Evolutionary conservation across 345 rosid genomes (phyloP), one percentile per base, ranked within the genome.

Genomic region (Murraya paniculata): DNA sequence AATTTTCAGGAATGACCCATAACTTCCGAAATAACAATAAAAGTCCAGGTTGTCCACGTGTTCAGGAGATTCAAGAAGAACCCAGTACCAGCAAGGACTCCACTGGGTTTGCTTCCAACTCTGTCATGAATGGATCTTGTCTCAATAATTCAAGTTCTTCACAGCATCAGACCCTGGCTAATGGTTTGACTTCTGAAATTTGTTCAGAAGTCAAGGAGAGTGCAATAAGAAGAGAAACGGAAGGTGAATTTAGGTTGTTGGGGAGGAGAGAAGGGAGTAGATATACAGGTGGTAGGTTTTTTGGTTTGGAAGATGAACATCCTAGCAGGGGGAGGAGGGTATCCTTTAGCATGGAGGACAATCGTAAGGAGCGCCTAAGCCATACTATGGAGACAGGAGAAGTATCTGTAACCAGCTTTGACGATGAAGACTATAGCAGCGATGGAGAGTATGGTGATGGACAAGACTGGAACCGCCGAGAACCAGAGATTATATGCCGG

Each of bases 191-290:
- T 71, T 85, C 89, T 72, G 91, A 81, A 75, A 86, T 85, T 81
- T 77, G 88, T 72, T 50, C 86, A 0, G 96, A 85, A 36, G 83
- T 87, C 55, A 96, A 92, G 85, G 98, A 96, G 78, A 94, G 98
- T 85, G 99, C 99, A 18, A 96, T 96, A 82, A 90, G 95, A 85
- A 90, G 99, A 83, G 99, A 96, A 86, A 96, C 99, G 0, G 99
- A 96, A 89, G 99, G 98, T n/a, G 98, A 93, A 61, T 96, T 96
- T 82, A 85, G 99, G 86, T 83, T 96, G 85, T 71, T 96, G 87
- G 97, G 98, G 73, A 86, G 97, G 79, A 91, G 97, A 79, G 94
- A 92, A 79, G 91, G 91, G 84, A 90, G 80, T 74, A 89, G 89
- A 80, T 91, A 80, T 78, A 83, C 78, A 58, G 97, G 92, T 75